phyloP scores from a whole-genome alignment of 495 filamentous ascomycete species.

The Penicillium argentinense region DNA sequence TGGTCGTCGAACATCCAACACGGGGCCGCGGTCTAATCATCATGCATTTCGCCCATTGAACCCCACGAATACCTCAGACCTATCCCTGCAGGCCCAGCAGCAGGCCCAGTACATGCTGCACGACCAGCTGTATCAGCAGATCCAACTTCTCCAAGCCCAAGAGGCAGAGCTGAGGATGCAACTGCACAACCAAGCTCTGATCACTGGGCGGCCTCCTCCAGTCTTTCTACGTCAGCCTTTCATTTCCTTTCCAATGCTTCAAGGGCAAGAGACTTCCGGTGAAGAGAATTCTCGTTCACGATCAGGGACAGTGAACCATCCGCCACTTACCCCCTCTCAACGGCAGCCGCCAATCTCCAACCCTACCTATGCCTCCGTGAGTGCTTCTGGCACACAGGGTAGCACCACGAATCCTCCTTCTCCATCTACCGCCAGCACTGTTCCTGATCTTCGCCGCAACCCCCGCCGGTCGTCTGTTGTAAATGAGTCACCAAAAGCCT shows the following conservation, averaged over 20 bases:
- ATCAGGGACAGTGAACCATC: conserved; percentile 47
- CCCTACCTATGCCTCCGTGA: conserved; percentile 46
- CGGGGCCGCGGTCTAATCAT: conserved; percentile 38
- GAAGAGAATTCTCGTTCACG: conserved; percentile 45
- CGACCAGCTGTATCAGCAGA: conserved; percentile 62
- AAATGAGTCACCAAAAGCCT: conserved; percentile 51
- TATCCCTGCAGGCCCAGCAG: conserved; percentile 47
- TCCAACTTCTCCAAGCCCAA: conserved; percentile 64
- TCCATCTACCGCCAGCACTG: conserved; percentile 51
- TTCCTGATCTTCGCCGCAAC: conserved; percentile 58
- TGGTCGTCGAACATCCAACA: conserved; percentile 55
- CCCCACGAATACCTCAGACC: conserved; percentile 34
- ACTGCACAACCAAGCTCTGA: conserved; percentile 57
- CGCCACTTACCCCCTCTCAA: conserved; percentile 46
- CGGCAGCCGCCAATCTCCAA: conserved; percentile 50
- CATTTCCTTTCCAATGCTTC: conserved; percentile 43
- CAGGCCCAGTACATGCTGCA: conserved; percentile 54
- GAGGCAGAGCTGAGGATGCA: conserved; percentile 62
- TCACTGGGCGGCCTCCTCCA: conserved; percentile 50
- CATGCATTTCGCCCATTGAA: conserved; percentile 34
- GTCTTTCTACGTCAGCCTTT: conserved; percentile 49
- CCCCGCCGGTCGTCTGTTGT: conserved; percentile 56
- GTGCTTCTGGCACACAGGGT: conserved; percentile 42
- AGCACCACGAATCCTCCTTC: conserved; percentile 64
- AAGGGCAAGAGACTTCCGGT: conserved; percentile 35